These are phyloP conservation scores for Lojkania enalia DNA, from an alignment of 2,329 filamentous ascomycete species.

Conservation along the genomic window DNA sequence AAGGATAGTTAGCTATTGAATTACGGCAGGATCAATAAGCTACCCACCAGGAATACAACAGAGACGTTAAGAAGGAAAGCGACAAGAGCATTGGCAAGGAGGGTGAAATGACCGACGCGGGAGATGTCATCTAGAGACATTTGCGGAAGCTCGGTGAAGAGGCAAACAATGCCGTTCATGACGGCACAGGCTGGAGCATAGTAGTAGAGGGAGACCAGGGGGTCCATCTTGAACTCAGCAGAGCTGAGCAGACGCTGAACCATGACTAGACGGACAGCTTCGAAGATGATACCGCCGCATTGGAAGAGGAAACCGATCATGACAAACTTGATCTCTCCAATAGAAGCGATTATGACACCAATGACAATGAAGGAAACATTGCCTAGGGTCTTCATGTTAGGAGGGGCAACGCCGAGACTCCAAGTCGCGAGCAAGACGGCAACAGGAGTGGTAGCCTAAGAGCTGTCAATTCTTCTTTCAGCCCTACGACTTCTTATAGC, in stretches of 20 bases:
- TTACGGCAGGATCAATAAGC: background rate
- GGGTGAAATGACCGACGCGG: slow-evolving; percentile 71
- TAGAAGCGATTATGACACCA: slow-evolving; percentile 90
- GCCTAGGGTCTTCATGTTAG: slow-evolving; percentile 82
- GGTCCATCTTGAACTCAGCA: slow-evolving; percentile 89
- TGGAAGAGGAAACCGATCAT: slow-evolving; percentile 79
- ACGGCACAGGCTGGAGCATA: slow-evolving; percentile 81
- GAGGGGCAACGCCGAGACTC: slow-evolving; percentile 80
- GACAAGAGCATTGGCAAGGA: slow-evolving; percentile 75
- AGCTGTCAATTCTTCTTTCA: slow-evolving; percentile 15
- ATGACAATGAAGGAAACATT: slow-evolving; percentile 95
- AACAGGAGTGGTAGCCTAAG: slow-evolving; percentile 87
- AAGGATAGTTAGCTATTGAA: slow-evolving; percentile 15
- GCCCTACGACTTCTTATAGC: background rate
- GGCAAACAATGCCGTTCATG: slow-evolving; percentile 76
- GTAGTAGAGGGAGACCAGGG: slow-evolving; percentile 86
- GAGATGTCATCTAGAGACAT: slow-evolving; percentile 72
- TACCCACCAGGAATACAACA: slow-evolving; percentile 79
- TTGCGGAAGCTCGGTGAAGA: slow-evolving; percentile 73
- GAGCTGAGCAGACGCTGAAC: slow-evolving; percentile 81
- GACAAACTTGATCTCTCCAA: slow-evolving; percentile 94
- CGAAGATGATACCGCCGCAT: slow-evolving; percentile 76
- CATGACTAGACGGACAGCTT: slow-evolving; percentile 81
- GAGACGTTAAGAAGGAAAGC: slow-evolving; percentile 84
- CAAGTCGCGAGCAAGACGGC: slow-evolving; percentile 89